Conservation (phyloP, 2,329 filamentous ascomycete genomes). For the Apiospora kogelbergensis region DNA sequence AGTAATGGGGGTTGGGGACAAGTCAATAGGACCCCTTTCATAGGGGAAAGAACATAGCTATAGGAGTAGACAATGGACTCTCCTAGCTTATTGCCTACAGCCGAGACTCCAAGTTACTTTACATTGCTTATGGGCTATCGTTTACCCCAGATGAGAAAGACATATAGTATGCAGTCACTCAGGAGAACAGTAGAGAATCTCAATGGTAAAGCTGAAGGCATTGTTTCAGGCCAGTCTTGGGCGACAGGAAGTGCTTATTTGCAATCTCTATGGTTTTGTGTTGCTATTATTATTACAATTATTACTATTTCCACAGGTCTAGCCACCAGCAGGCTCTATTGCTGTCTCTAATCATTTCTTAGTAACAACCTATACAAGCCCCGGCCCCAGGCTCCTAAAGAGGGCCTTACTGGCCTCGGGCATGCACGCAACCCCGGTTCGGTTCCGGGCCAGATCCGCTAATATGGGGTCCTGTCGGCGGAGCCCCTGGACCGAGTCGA, state of each 20-base stretch:
- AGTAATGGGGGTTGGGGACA: not conserved
- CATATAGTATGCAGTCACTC: too few relatives aligned
- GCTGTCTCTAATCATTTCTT: not conserved
- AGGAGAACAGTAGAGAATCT: too few relatives aligned
- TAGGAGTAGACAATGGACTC: too few relatives aligned
- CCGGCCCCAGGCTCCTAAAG: not conserved
- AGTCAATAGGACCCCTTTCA: not conserved
- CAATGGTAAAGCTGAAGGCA: not conserved
- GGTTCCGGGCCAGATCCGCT: not conserved
- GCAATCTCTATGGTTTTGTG: not conserved
- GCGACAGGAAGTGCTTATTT: too few relatives aligned
- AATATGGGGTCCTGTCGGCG: not conserved
- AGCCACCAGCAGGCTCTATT: not conserved
- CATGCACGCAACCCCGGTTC: not conserved
- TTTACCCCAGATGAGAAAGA: too few relatives aligned
- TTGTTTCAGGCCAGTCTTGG: not conserved
- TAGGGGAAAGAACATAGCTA: not conserved
- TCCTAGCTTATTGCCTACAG: too few relatives aligned
- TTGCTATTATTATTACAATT: not conserved
- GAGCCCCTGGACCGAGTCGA: not conserved
- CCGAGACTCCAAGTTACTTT: too few relatives aligned
- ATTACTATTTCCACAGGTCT: not conserved
- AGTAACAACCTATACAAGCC: not conserved
- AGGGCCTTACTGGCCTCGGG: not conserved
- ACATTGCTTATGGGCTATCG: too few relatives aligned